Evolutionary conservation across 768 basidiomycete species (phyloP), one percentile per base, ranked within the genome.

Genomic region (Pisolithus albus): DNA sequence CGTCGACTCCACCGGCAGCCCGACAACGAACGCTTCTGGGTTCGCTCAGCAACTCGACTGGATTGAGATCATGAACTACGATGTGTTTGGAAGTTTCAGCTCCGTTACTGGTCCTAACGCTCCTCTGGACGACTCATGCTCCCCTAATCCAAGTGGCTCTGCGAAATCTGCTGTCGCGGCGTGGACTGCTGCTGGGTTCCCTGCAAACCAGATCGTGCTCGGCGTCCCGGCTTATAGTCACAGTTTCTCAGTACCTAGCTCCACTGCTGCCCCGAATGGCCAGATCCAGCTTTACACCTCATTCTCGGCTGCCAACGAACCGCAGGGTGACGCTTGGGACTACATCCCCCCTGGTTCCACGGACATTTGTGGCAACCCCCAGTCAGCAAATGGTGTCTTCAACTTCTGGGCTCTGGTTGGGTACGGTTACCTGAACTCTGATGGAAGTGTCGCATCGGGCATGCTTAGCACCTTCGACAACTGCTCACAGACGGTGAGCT

Each of bases 151-250:
- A 52, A 69, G 72, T 39, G 91, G 92, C 4, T 94, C 91, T 46
- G 93, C 88, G 9, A 74, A 76, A 21, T 82, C 83, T 7, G 83
- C 88, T 4, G 77, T 97, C 41, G 63, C 72, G 8, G 77, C 80
- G 2, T 96, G 93, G 94, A 79, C 75, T 0, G 57, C 61, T 0
- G 92, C 92, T 37, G 88, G 88, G 10, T 83, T 97, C 69, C 86
- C 92, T 16, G 68, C 75, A 7, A 52, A 55, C 48, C 70, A 87
- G 70, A 83, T 95, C 52, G 80, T 92, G 26, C 80, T 97, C 7
- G 94, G 92, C 49, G 82, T 95, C 0, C 81, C 92, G 11, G 72
- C 84, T 16, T 95, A 91, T 67, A 90, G 89, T 0, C 91, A 91
- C 68, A 82, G 88, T 19, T 93, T 74, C 74, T 68, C 39, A 0